Evolutionary conservation across 257 asterid genomes (phyloP).

Genomic region (Solanum bukasovii): DNA sequence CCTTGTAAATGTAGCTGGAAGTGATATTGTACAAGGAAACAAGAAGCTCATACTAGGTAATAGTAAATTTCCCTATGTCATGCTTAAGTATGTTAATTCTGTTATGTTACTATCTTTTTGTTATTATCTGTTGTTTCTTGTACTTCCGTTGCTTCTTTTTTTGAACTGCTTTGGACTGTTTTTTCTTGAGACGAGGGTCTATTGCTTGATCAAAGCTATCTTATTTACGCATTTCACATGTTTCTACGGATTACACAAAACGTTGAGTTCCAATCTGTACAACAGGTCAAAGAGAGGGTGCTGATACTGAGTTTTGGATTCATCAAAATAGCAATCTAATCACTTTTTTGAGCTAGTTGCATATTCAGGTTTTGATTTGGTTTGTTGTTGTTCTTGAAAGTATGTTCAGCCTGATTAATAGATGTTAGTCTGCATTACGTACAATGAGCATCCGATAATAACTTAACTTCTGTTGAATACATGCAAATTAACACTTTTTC

Average conservation of each 20-base stretch:
- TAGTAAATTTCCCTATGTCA: background rate
- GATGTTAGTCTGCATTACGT: accelerated
- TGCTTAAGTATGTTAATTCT: background rate
- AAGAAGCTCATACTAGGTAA: constrained; percentile 82
- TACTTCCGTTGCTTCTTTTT: background rate
- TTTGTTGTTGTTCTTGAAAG: background rate
- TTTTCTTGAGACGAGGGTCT: background rate
- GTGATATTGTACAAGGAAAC: constrained; percentile 86
- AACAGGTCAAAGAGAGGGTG: background rate
- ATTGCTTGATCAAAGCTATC: background rate
- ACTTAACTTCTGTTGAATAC: background rate
- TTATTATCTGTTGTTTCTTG: background rate
- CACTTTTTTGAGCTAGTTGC: background rate
- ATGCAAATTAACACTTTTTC: background rate
- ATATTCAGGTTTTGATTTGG: background rate
- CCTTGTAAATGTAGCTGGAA: constrained; percentile 87
- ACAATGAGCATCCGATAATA: background rate
- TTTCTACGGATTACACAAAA: background rate
- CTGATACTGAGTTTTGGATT: background rate
- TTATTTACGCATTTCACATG: background rate
- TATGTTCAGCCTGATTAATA: background rate
- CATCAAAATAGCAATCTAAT: background rate
- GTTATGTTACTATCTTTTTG: background rate
- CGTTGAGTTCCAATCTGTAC: background rate
- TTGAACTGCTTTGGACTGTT: background rate